phyloP scores from a whole-genome alignment of 371 early-diverging fungal genomes.

The Mucor indicus region DNA sequence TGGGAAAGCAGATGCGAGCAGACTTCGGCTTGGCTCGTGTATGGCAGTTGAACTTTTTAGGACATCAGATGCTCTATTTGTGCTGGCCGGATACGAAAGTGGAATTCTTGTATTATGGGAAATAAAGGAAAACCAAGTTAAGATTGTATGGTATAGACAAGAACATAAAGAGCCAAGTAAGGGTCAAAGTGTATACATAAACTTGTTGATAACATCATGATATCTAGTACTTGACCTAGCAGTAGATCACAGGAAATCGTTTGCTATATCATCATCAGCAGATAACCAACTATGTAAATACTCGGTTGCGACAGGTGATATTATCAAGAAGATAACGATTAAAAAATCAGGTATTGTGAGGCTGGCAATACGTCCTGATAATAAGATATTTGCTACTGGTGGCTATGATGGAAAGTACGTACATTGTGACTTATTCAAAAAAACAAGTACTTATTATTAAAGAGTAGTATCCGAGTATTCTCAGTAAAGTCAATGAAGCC shows the following conservation, averaged over 20 bases:
- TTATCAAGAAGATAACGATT: constrained; percentile 24
- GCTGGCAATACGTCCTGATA: constrained; percentile 42
- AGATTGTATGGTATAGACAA: constrained; percentile 27
- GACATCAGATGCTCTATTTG: constrained; percentile 11
- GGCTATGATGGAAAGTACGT: constrained; percentile 55
- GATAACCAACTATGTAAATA: constrained; percentile 48
- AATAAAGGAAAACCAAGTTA: constrained; percentile 9
- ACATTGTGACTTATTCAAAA: no score
- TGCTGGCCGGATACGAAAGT: constrained; percentile 47
- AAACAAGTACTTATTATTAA: no score
- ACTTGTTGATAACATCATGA: no score
- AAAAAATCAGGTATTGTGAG: constrained; percentile 43
- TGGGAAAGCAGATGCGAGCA: constrained; percentile 5
- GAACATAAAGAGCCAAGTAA: constrained; percentile 44
- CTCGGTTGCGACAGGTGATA: constrained; percentile 16
- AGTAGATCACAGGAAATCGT: constrained; percentile 16
- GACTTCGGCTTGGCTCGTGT: constrained; percentile 29
- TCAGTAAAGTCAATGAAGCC: constrained; percentile 46
- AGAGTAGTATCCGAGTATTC: constrained; percentile 43
- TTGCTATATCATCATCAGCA: constrained; percentile 36
- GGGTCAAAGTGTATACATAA: neutral
- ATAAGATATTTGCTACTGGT: constrained; percentile 50
- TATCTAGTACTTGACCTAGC: constrained; percentile 30
- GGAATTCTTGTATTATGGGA: constrained; percentile 38
- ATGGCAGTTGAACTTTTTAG: constrained; percentile 38